Evolutionary conservation across 1,284 basidiomycete genomes (phyloP).

Genomic region (Boletellus dicymbophilus): DNA sequence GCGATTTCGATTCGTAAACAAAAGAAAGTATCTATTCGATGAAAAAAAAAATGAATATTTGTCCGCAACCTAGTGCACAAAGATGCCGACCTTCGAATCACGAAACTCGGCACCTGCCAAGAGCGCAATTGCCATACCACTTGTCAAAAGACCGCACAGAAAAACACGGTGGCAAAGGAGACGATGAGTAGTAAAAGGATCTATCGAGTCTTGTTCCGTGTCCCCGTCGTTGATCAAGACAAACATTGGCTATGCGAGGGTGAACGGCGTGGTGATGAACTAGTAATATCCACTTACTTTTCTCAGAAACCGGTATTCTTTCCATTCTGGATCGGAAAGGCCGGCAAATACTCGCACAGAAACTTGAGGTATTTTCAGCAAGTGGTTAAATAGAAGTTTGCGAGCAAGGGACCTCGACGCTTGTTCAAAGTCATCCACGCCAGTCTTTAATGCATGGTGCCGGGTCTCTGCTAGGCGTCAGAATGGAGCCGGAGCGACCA

Average conservation of each 20-base stretch:
- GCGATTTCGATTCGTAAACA: slow-evolving; percentile 41
- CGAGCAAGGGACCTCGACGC: slow-evolving; percentile 55
- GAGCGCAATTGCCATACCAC: slow-evolving; percentile 51
- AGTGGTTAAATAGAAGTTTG: slow-evolving; percentile 50
- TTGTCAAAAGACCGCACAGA: slow-evolving; percentile 47
- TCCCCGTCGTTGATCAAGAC: slow-evolving; percentile 59
- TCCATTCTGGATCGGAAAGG: slow-evolving; percentile 51
- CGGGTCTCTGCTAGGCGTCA: slow-evolving; percentile 37
- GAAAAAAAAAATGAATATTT: background rate
- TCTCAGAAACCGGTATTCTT: slow-evolving; percentile 39
- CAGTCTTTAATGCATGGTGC: slow-evolving; percentile 43
- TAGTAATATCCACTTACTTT: slow-evolving; percentile 35
- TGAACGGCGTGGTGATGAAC: slow-evolving; percentile 1
- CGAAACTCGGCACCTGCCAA: slow-evolving; percentile 56
- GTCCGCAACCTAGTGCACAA: background rate
- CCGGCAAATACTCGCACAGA: slow-evolving; percentile 46
- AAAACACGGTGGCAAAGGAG: slow-evolving; percentile 51
- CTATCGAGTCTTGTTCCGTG: slow-evolving; percentile 15
- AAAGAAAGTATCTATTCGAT: slow-evolving; percentile 46
- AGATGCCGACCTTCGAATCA: slow-evolving; percentile 56
- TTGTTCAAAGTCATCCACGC: slow-evolving; percentile 35
- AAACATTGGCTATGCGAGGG: slow-evolving; percentile 60
- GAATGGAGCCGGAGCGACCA: background rate
- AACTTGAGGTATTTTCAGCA: slow-evolving; percentile 40
- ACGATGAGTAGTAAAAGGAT: slow-evolving; percentile 28